Base-by-base conservation (phyloP, 2,329 filamentous ascomycete genomes). In the Pseudogymnoascus pannorum region DNA sequence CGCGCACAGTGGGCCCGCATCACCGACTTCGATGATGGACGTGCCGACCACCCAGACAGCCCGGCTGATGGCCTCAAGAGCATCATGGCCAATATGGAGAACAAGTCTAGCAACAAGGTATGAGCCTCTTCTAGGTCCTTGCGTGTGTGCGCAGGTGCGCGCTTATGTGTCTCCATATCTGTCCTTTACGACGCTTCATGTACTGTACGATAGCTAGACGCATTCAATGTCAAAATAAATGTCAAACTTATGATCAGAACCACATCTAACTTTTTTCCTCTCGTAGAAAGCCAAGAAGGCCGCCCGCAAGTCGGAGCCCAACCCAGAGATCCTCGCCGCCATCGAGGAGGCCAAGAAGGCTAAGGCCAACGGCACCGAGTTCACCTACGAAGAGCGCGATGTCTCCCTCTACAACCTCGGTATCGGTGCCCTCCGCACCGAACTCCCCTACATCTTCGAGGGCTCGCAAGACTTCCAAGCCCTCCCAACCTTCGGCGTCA, bases 351-450 rank as follows among this genome's bases (percentile, higher is more conserved):
- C 89, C 31, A 87, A 92, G 78, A 83, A 86, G 70, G 81, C 86
- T 57, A 83, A 92, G 73, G 80, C 82, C 5, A 78, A 88, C 36
- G 88, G 89, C 59, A 91, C 89, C 61, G 84, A 89, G 70, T 97
- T 90, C 78, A 82, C 81, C 65, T 97, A 92, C 72, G 86, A 87
- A 66, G 92, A 97, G 72, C 87, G 86, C 69, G 94, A 99, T 74
- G 81, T 88, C 58, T 94, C 96, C 70, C 87, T 99, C 57, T 99
- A 99, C 83, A 97, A 97, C 78, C 82, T 99, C 42, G 93, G 93
- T 63, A 76, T 99, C 64, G 94, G 94, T 62, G 92, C 93, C 66
- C 97, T 96, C 81, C 87, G 89, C 68, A 91, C 85, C 29, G 91
- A 99, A 64, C 83, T 99, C 38, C 84, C 87, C 66, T 87, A 95